Conservation (phyloP, 345 rosid species). For the Acer saccharum region DNA sequence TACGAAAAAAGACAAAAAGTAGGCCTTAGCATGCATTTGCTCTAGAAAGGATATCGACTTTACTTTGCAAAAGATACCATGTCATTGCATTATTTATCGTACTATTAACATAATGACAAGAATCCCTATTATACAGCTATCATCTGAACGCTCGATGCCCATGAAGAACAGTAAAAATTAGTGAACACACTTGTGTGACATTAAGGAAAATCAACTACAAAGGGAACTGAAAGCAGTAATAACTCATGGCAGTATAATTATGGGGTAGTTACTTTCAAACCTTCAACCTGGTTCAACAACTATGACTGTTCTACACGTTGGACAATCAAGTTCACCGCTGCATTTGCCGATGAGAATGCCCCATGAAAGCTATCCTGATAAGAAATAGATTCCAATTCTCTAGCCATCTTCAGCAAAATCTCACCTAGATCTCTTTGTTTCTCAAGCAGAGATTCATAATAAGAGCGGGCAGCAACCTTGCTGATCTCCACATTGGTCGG, state of each 20-base stretch:
- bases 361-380: slow-evolving; percentile 92
- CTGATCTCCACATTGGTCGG: slow-evolving; percentile 84
- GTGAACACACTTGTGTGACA: neutral
- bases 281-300: slow-evolving; percentile 5
- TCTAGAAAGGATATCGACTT: neutral
- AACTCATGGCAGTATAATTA: neutral
- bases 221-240: neutral
- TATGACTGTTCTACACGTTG: slow-evolving; percentile 49
- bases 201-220: neutral
- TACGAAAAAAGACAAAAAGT: neutral
- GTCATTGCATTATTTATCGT: neutral
- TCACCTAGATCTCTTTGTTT: slow-evolving; percentile 68
- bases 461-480: slow-evolving; percentile 64
- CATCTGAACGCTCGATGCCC: neutral
- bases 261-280: neutral
- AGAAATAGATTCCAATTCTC: slow-evolving; percentile 67
- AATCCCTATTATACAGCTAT: neutral
- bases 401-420: slow-evolving; percentile 76
- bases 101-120: neutral
- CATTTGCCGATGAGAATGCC: slow-evolving; percentile 86
- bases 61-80: neutral
- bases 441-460: slow-evolving; percentile 53
- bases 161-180: neutral
- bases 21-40: neutral
- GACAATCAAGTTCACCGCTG: slow-evolving; percentile 65